Base-by-base conservation (phyloP, 2,329 filamentous ascomycete genomes). In the Aspergillus sergii region DNA sequence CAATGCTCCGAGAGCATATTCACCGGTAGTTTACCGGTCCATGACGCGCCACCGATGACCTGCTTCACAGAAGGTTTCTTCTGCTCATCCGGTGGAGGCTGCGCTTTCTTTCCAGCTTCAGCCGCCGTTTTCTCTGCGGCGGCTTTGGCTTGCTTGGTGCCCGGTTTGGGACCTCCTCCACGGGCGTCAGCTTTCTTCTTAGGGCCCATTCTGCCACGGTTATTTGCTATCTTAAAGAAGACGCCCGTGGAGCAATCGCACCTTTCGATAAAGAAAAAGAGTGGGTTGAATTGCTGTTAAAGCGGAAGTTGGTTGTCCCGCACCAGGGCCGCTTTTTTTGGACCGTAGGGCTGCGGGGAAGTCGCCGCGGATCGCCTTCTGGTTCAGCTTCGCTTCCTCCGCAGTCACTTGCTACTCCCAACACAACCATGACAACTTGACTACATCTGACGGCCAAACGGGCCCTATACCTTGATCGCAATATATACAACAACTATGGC, bases 21-120 rank as follows among this genome's bases (percentile, higher is more conserved):
- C 67, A 97, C 91, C 1, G 95, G 95, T 36, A 99, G 82, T 77
- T 99, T 99, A 46, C 95, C 95, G 0, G 95, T 99, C 95, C 95
- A 99, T 70, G 93, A 97, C 63, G 93, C 88, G 56, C 95, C 95
- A 48, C 93, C 95, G 73, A 99, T 96, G 68, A 99, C 82, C 70
- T 96, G 92, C 78, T 86, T 82, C 26, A 85, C 86, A 56, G 87
- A 83, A 46, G 87, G 86, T 69, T 85, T 87, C 75, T 87, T 88
- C n/a, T 82, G 82, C 65, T 79, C 77, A 45, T 80, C 78, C 19
- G 76, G 66, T 8, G 75, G 79, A 56, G 80, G 77, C 66, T 68
- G 72, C 61, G 65, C 67, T 63, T 67, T 74, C 65, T 72, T 78
- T 69, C 73, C 71, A 46, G 61, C 73, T 60, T 75, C 73, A n/a